Evolutionary conservation across 176 grass and related monocot species (phyloP), one percentile per base, ranked within the genome.

Genomic region (Zea luxurians): DNA sequence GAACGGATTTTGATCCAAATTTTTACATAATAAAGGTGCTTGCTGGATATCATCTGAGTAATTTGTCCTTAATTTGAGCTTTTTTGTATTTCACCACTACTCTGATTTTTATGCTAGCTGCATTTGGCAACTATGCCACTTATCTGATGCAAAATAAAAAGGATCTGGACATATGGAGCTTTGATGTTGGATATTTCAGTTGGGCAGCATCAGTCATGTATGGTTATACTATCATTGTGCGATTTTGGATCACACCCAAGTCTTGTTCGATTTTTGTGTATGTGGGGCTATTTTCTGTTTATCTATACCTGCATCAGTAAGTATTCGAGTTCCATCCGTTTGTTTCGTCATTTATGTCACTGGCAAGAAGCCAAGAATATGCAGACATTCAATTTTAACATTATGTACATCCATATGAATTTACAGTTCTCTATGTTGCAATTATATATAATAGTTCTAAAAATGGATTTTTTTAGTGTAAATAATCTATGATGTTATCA

Each of bases 281-380:
- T 95, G 83, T 98, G 96, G 96, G 96, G 96, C 57, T 98, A 98
- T 88, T 98, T 92, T 72, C 79, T 98, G 63, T 94, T 92, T 81
- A 80, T 95, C 85, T 68, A 73, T 98, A 74, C 96, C 96, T 74
- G 83, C 68, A 84, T 92, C 92, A 60, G 96, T 98, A 88, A 86
- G 89, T 90, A 84, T 84, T 69, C 45, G 68, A 27, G 6, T 47
- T 46, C 18, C 36, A 75, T 61, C 64, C 21, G 34, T 74, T 48
- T 54, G 18, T 74, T 66, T 60, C 58, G 9, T 41, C 80, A 61
- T 87, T 21, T 59, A 58, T 47, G 36, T 49, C 34, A 78, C 34
- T 75, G 67, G 36, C 15, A 45, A 82, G n/a, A 84, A 79, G 67
- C 20, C 15, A 45, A 82, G n/a, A 84, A 79, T 53, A 57, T 58